Conservation (phyloP, 73 alveolate species). For the Stentor coeruleus region DNA sequence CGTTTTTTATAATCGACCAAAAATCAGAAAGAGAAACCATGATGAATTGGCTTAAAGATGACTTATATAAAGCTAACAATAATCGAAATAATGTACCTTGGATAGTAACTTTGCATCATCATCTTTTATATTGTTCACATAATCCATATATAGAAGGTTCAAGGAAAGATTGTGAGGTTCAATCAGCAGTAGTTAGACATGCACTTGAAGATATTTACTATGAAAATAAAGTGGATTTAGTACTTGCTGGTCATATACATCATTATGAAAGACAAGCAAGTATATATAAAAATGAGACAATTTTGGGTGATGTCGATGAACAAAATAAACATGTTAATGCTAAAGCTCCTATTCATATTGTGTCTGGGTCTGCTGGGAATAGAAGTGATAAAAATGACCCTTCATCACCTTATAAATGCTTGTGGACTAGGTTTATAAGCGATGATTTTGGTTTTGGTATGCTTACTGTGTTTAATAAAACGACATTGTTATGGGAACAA, state of each 20-base stretch:
- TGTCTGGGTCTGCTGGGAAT: neutral
- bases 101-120: neutral
- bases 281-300: neutral
- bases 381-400: neutral
- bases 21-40: neutral
- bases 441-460: neutral
- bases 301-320: neutral
- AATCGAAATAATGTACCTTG: neutral
- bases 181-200: neutral
- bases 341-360: neutral
- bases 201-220: neutral
- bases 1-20: neutral
- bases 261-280: neutral
- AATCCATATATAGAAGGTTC: too few relatives aligned
- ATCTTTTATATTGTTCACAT: neutral
- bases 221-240: neutral
- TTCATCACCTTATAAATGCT: neutral
- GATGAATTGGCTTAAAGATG: neutral
- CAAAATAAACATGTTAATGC: neutral
- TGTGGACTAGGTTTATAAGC: neutral
- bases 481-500: neutral
- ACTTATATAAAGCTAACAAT: neutral
- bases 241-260: constrained; percentile 7
- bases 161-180: neutral
- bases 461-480: neutral